Percentiles rank a stretch among this genome's conserved stretches.
These are phyloP conservation scores for Sequoia sempervirens DNA, from an alignment of 75 land plant species.

Conservation along the genomic window DNA sequence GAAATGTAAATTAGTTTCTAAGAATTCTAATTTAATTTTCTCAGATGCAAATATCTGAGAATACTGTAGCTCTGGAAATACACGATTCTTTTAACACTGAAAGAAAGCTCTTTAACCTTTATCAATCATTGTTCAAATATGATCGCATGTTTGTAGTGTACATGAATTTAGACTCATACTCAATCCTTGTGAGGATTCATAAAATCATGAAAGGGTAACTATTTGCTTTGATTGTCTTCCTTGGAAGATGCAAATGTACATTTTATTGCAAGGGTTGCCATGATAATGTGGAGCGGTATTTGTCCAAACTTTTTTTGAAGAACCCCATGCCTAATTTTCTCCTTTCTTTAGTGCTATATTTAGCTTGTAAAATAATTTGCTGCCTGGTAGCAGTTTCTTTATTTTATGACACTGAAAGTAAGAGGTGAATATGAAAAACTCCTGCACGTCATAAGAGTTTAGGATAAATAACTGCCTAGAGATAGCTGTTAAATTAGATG, in stretches of 20 bases:
- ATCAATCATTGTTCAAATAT: not conserved
- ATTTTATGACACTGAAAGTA: no score
- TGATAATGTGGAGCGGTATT: not conserved
- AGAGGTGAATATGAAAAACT: no score
- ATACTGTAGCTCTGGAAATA: not conserved
- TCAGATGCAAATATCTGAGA: slow-evolving; percentile 4
- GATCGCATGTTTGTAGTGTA: not conserved
- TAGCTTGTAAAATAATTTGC: not conserved
- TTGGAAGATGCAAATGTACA: not conserved
- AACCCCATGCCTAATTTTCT: not conserved
- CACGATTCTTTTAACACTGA: not conserved
- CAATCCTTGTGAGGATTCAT: not conserved
- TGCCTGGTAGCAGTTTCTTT: not conserved
- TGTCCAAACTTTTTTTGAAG: not conserved
- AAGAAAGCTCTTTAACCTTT: not conserved
- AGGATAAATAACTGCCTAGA: no score
- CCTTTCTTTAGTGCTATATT: not conserved
- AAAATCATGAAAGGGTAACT: not conserved
- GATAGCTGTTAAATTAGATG: no score
- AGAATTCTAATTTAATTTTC: not conserved
- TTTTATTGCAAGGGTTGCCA: not conserved
- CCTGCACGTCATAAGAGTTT: no score
- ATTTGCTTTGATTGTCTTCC: not conserved
- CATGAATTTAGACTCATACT: not conserved
- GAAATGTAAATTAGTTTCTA: not conserved